phyloP scores from a whole-genome alignment of 106 monocot genomes.

The Dactylorhiza incarnata region DNA sequence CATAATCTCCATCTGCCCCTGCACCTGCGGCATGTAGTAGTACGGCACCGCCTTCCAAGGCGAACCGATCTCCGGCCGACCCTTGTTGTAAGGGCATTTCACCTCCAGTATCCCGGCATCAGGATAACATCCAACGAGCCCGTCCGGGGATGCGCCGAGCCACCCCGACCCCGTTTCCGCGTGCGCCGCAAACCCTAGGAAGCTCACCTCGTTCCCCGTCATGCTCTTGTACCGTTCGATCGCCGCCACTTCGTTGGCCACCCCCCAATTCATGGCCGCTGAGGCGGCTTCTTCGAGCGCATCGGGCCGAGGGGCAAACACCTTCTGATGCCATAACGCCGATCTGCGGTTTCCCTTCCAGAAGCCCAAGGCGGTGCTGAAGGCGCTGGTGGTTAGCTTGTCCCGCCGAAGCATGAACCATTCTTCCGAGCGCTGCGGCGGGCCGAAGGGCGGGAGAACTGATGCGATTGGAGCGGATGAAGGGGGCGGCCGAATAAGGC shows the following conservation, averaged over 20 bases:
- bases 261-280: slow-evolving; percentile 94
- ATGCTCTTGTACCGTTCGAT: slow-evolving; percentile 78
- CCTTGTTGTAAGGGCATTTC: slow-evolving; percentile 96
- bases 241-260: slow-evolving; percentile 41
- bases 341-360: slow-evolving; percentile 75
- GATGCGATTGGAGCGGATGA: slow-evolving; percentile 16
- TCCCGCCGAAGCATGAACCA: slow-evolving; percentile 94
- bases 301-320: slow-evolving; percentile 32
- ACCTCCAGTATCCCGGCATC: slow-evolving; percentile 83
- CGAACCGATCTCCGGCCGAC: slow-evolving; percentile 73
- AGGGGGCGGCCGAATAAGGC: slow-evolving; percentile 2
- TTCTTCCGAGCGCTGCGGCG: slow-evolving; percentile 77
- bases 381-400: slow-evolving; percentile 89
- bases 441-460: slow-evolving; percentile 31
- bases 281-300: slow-evolving; percentile 28
- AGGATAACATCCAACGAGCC: slow-evolving; percentile 43
- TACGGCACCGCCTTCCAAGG: slow-evolving; percentile 79
- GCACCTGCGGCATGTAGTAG: slow-evolving; percentile 98
- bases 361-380: slow-evolving; percentile 93
- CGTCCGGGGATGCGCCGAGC: slow-evolving; percentile 94
- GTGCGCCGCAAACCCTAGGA: slow-evolving; percentile 71
- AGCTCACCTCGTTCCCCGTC: slow-evolving; percentile 64
- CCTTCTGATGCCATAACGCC: slow-evolving; percentile 84
- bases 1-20: slow-evolving; percentile 99
- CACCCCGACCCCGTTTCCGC: slow-evolving; percentile 50